Evolutionary conservation across 179 eudicot species (phyloP).

Genomic region (Spinacia oleracea): DNA sequence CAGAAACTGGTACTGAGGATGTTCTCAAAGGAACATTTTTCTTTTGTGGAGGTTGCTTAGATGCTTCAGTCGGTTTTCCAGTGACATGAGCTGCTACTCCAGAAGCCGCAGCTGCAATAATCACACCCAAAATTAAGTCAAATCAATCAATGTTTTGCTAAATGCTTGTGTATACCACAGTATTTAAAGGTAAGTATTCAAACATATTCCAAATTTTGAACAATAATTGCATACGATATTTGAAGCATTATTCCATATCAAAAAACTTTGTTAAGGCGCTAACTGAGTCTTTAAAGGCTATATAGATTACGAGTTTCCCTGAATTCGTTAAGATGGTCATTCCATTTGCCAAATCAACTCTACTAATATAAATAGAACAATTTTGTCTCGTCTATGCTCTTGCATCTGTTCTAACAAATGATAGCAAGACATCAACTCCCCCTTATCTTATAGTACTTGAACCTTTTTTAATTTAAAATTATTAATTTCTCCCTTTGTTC

Average conservation of each 20-base stretch:
- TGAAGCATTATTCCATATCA: not conserved
- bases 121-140: not conserved
- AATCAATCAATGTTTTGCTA: not conserved
- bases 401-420: not conserved
- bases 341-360: too few relatives aligned
- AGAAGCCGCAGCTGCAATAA: slow-evolving; percentile 51
- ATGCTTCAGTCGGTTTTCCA: slow-evolving; percentile 50
- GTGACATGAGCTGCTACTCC: slow-evolving; percentile 34
- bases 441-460: too few relatives aligned
- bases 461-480: too few relatives aligned
- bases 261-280: too few relatives aligned
- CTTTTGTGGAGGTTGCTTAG: slow-evolving; percentile 47
- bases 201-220: not conserved
- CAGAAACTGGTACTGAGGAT: slow-evolving; percentile 51
- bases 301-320: too few relatives aligned
- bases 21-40: slow-evolving; percentile 40
- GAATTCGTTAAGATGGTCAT: too few relatives aligned
- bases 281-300: not conserved
- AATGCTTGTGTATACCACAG: not conserved
- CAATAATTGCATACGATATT: not conserved
- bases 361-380: not conserved
- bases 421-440: too few relatives aligned
- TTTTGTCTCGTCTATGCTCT: not conserved
- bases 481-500: too few relatives aligned
- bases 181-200: not conserved